Evolutionary conservation across 129 eudicot species (phyloP).

Genomic region (Daucus carota): DNA sequence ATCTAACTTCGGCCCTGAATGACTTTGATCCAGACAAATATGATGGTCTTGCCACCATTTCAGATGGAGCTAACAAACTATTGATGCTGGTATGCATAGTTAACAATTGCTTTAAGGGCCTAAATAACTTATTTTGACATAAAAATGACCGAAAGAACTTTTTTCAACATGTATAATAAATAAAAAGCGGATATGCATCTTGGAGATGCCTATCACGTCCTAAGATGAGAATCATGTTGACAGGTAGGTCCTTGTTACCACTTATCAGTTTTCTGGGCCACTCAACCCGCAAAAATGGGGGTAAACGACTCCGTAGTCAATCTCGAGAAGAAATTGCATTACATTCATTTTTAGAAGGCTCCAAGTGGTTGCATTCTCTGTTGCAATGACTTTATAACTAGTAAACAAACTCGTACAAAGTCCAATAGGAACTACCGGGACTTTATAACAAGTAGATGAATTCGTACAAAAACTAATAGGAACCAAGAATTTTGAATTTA

Average conservation of each 20-base stretch:
- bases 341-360: neutral
- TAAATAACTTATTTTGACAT: too few species aligned
- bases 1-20: constrained; percentile 89
- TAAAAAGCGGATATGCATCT: too few species aligned
- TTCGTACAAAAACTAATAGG: neutral
- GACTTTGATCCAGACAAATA: constrained; percentile 90
- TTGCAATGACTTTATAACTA: too few species aligned
- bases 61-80: constrained; percentile 98
- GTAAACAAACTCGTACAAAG: too few species aligned
- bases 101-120: neutral
- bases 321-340: neutral
- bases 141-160: too few species aligned
- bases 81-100: constrained; percentile 73
- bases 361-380: neutral
- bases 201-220: too few species aligned
- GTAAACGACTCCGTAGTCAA: neutral
- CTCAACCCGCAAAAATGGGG: too few species aligned
- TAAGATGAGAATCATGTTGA: too few species aligned
- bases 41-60: constrained; percentile 91
- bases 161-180: too few species aligned
- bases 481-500: neutral
- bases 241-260: too few species aligned
- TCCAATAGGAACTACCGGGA: too few species aligned
- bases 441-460: neutral
- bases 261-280: too few species aligned